phyloP scores from a whole-genome alignment of 2,329 filamentous ascomycete genomes.

The Penicillium sumatraense region DNA sequence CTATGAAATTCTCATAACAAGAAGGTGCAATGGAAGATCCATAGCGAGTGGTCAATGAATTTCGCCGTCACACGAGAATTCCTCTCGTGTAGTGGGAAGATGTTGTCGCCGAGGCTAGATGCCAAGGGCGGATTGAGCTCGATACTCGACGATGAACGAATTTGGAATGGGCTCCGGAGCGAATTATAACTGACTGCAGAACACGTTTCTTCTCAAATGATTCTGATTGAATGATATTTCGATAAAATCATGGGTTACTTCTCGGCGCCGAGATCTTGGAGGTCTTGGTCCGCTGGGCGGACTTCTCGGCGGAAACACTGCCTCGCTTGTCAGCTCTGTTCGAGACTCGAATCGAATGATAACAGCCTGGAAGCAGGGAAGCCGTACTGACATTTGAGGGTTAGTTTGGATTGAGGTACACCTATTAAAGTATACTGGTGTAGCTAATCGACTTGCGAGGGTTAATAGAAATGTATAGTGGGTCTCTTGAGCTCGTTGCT shows the following conservation, averaged over 20 bases:
- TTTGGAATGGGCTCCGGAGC: background rate
- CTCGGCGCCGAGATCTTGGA: slow-evolving; percentile 11
- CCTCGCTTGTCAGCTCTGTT: background rate
- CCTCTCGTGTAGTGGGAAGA: background rate
- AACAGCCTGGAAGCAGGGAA: background rate
- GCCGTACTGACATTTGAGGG: too few relatives aligned
- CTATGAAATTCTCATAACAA: background rate
- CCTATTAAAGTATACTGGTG: too few relatives aligned
- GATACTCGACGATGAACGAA: background rate
- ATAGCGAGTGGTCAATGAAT: background rate
- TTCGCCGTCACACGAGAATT: background rate
- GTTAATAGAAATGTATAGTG: too few relatives aligned
- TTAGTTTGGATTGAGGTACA: too few relatives aligned
- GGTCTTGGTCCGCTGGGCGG: slow-evolving; percentile 11
- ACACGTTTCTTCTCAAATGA: background rate
- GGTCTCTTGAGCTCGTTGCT: too few relatives aligned
- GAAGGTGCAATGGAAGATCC: background rate
- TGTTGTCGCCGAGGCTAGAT: slow-evolving; percentile 6
- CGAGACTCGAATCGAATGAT: background rate
- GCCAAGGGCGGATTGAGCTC: slow-evolving; percentile 16
- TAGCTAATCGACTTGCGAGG: too few relatives aligned
- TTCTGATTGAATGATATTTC: slow-evolving; percentile 6
- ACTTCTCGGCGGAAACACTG: background rate
- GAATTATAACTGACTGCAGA: background rate
- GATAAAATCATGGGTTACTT: slow-evolving; percentile 1